phyloP scores from a whole-genome alignment of 805 yeast species.

The Metschnikowia cerradonensis region DNA sequence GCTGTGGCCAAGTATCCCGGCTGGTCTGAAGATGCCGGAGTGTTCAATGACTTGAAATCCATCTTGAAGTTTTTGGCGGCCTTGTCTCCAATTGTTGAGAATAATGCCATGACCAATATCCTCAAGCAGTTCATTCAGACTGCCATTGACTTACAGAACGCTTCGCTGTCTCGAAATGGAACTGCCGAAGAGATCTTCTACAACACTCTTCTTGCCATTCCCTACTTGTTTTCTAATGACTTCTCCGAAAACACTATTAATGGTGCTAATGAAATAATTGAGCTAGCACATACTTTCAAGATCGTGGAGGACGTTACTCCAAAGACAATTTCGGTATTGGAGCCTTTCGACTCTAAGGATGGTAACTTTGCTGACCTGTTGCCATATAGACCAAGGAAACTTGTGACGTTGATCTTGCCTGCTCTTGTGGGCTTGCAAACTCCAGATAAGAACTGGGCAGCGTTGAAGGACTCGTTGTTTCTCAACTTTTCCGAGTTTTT shows the following conservation, averaged over 20 bases:
- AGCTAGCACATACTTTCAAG: conserved; percentile 40
- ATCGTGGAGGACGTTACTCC: conserved; percentile 20
- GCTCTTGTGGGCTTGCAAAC: conserved; percentile 37
- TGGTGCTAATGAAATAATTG: conserved; percentile 45
- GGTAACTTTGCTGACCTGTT: conserved; percentile 23
- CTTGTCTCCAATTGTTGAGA: conserved; percentile 59
- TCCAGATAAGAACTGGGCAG: conserved; percentile 39
- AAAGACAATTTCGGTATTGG: conserved; percentile 22
- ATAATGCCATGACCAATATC: conserved; percentile 35
- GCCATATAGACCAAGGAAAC: conserved; percentile 50
- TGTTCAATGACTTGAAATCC: conserved; percentile 69
- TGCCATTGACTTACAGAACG: conserved; percentile 53
- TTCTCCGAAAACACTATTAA: conserved; percentile 23
- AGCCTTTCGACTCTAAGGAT: conserved; percentile 36
- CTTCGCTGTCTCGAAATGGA: conserved; percentile 41
- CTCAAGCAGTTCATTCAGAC: conserved; percentile 50
- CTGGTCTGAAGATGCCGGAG: conserved; percentile 42
- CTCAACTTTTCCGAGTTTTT: conserved; percentile 29
- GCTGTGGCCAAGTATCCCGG: background rate
- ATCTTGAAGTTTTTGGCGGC: conserved; percentile 66
- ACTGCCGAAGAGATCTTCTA: conserved; percentile 67
- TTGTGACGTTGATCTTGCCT: conserved; percentile 50
- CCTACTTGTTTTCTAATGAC: conserved; percentile 54
- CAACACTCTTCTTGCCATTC: conserved; percentile 58
- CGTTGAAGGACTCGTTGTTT: conserved; percentile 26